phyloP scores from a whole-genome alignment of 805 yeast genomes.

The Myxozyma vanderwaltii region DNA sequence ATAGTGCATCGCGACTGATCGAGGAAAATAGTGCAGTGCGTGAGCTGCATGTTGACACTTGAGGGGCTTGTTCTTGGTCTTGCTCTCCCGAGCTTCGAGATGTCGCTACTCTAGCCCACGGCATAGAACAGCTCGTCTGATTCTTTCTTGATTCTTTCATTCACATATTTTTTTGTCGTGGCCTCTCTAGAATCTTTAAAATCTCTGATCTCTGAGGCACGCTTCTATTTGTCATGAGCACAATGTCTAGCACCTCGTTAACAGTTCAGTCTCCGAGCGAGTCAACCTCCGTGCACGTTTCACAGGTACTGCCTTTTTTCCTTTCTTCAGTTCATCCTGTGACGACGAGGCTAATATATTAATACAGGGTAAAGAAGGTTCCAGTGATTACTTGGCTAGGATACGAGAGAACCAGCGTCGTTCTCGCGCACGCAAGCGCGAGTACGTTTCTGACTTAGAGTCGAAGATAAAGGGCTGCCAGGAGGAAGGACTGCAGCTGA shows the following conservation, averaged over 20 bases:
- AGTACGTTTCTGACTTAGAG: slow-evolving; percentile 27
- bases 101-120: not conserved
- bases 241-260: not conserved
- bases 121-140: not conserved
- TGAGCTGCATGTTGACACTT: not conserved
- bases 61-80: not conserved
- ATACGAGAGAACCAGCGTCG: slow-evolving; percentile 31
- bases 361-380: not conserved
- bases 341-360: not conserved
- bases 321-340: too few species aligned
- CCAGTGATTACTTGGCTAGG: slow-evolving; percentile 22
- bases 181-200: too few species aligned
- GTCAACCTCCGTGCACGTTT: not conserved
- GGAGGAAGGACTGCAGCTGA: slow-evolving; percentile 28
- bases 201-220: too few species aligned
- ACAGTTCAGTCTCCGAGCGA: not conserved
- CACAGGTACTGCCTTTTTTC: not conserved
- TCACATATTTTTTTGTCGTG: too few species aligned
- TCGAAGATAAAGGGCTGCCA: slow-evolving; percentile 26
- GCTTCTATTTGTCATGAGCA: not conserved
- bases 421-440: slow-evolving; percentile 32
- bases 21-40: not conserved
- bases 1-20: too few species aligned
- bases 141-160: too few species aligned
- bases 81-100: not conserved